These are phyloP conservation scores for Pythium grandisporangium DNA, from an alignment of 352 stramenopile species.

Conservation along the genomic window DNA sequence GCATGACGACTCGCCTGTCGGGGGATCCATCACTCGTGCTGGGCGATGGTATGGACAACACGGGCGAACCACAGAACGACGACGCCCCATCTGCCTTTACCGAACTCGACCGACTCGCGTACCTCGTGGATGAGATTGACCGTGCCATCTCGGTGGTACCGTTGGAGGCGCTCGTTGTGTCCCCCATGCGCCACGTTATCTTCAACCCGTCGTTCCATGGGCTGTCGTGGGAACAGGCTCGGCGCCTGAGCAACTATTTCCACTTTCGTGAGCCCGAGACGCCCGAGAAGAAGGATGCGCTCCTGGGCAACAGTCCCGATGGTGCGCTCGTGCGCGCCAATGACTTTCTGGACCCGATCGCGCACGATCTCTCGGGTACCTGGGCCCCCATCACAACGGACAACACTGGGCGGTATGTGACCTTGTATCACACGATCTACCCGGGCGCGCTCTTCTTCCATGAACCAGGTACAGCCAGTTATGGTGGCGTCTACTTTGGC, in stretches of 20 bases:
- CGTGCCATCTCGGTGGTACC: constrained; percentile 43
- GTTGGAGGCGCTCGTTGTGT: constrained; percentile 59
- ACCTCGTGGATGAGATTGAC: constrained; percentile 63
- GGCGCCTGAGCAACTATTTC: constrained; percentile 69
- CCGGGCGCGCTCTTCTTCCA: constrained; percentile 64
- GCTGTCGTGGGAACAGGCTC: constrained; percentile 47
- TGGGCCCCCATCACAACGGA: constrained; percentile 58
- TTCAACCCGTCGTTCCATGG: constrained; percentile 60
- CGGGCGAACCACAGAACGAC: constrained; percentile 26
- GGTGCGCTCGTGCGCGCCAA: constrained; percentile 53
- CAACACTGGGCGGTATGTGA: constrained; percentile 50
- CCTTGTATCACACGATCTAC: constrained; percentile 54
- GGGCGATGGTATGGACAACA: constrained; percentile 13
- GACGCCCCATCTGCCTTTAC: constrained; percentile 43
- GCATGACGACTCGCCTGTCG: constrained; percentile 45
- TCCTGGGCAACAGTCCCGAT: constrained; percentile 31
- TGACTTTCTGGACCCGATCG: constrained; percentile 62
- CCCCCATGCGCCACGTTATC: constrained; percentile 56
- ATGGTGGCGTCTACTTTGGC: constrained; percentile 71
- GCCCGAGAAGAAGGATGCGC: constrained; percentile 44
- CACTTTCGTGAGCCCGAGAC: constrained; percentile 61
- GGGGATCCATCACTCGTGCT: constrained; percentile 58
- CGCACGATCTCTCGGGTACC: constrained; percentile 52
- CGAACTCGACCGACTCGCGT: constrained; percentile 64
- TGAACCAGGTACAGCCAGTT: constrained; percentile 30